These are phyloP conservation scores for Colletotrichum gloeosporioides DNA, from an alignment of 2,329 filamentous ascomycete genomes.

Conservation along the genomic window DNA sequence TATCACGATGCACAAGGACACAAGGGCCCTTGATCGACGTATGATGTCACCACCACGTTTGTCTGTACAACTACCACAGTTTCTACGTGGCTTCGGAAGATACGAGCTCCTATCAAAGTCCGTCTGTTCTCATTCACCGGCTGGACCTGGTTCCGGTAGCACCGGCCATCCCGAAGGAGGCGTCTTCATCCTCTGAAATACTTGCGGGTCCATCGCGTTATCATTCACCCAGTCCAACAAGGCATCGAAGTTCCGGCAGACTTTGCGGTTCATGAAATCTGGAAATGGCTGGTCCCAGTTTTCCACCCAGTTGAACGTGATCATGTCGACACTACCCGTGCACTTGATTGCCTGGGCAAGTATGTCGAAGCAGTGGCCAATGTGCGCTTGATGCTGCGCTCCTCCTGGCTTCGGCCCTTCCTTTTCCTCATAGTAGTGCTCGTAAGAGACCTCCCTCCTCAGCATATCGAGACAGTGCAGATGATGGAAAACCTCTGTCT, in stretches of 20 bases:
- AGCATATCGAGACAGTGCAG: slow-evolving; percentile 42
- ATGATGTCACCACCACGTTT: neutral
- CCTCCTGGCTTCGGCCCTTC: slow-evolving; percentile 2
- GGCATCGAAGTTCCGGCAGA: slow-evolving; percentile 33
- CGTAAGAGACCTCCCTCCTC: slow-evolving; percentile 20
- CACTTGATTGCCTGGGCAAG: slow-evolving; percentile 35
- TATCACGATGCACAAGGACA: neutral
- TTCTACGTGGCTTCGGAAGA: neutral
- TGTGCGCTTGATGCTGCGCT: slow-evolving; percentile 26
- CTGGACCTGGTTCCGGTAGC: neutral
- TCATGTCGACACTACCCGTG: slow-evolving; percentile 32
- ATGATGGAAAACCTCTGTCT: slow-evolving; percentile 41
- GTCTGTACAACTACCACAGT: neutral
- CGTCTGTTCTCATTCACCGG: neutral
- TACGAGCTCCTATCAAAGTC: neutral
- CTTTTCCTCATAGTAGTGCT: slow-evolving; percentile 1
- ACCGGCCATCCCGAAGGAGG: slow-evolving; percentile 1
- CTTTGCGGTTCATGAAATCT: slow-evolving; percentile 35
- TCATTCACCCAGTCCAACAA: slow-evolving; percentile 19
- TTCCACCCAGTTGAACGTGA: slow-evolving; percentile 36
- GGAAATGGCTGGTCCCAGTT: slow-evolving; percentile 32
- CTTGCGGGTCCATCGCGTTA: slow-evolving; percentile 1
- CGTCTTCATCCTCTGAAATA: neutral
- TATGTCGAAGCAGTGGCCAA: slow-evolving; percentile 34
- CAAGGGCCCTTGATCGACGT: neutral